Conservation (phyloP, 2,329 filamentous ascomycete genomes). For the Aaosphaeria pasadenensis region DNA sequence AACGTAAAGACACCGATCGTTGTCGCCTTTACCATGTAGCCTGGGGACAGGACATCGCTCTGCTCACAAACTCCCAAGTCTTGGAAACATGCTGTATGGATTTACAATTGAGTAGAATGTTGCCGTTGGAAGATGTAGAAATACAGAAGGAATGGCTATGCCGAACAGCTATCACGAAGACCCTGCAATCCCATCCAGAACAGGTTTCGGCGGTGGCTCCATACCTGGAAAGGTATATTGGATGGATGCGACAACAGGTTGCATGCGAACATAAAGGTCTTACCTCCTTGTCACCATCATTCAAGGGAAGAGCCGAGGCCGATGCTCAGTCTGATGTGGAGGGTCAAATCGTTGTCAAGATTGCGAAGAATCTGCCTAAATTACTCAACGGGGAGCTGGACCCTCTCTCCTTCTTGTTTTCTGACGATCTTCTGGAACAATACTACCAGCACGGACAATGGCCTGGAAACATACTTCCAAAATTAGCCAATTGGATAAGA, state of each 20-base stretch:
- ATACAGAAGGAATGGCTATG: not conserved
- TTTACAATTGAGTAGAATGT: not conserved
- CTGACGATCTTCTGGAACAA: constrained; percentile 1
- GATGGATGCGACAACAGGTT: no score
- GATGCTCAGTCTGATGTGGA: no score
- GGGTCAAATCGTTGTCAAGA: not conserved
- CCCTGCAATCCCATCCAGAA: not conserved
- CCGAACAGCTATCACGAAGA: not conserved
- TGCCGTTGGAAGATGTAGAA: not conserved
- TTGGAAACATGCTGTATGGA: no score
- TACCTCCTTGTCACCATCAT: no score
- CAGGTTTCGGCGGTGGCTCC: not conserved
- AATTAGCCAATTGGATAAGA: not conserved
- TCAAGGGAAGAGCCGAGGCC: no score
- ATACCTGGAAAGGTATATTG: not conserved
- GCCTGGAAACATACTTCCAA: not conserved
- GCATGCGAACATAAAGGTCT: no score
- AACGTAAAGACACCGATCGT: not conserved
- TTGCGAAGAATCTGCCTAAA: constrained; percentile 3
- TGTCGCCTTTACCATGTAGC: no score
- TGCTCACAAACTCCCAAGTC: no score
- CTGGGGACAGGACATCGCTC: not conserved
- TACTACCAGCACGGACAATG: constrained; percentile 2
- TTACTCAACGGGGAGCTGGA: not conserved
- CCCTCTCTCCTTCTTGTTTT: constrained; percentile 1